phyloP scores from a whole-genome alignment of 441 rosid species.

The Dalechampia spathulata region DNA sequence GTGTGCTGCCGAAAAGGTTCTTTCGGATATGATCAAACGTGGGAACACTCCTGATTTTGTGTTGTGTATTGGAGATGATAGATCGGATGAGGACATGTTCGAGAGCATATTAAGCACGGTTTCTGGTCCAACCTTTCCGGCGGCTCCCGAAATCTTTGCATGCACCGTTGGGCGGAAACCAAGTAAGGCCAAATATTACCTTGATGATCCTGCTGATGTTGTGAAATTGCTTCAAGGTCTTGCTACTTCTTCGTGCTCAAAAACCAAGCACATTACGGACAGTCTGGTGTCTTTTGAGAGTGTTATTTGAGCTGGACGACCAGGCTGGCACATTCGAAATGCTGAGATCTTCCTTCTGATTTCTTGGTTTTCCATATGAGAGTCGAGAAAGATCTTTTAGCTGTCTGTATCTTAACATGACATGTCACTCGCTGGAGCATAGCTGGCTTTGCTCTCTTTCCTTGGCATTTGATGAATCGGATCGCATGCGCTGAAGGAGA shows the following conservation, averaged over 20 bases:
- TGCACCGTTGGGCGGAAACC: constrained; percentile 52
- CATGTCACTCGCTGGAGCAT: too few relatives aligned
- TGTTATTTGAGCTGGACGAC: constrained; percentile 17
- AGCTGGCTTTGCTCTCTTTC: too few relatives aligned
- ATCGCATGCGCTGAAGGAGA: too few relatives aligned
- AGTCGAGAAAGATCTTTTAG: neutral
- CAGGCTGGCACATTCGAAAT: neutral
- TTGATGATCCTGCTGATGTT: constrained; percentile 35
- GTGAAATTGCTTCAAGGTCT: constrained; percentile 47
- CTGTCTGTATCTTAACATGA: neutral
- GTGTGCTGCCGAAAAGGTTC: constrained; percentile 34
- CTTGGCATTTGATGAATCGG: too few relatives aligned
- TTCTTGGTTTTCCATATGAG: neutral
- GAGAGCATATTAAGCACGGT: constrained; percentile 35
- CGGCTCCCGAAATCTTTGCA: constrained; percentile 37
- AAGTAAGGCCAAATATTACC: constrained; percentile 56
- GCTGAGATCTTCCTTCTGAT: neutral
- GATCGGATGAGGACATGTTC: constrained; percentile 61
- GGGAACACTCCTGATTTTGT: constrained; percentile 43
- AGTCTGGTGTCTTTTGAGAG: constrained; percentile 38
- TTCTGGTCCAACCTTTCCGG: constrained; percentile 23
- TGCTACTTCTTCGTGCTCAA: constrained; percentile 25
- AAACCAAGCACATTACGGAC: constrained; percentile 18
- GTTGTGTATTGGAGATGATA: constrained; percentile 49
- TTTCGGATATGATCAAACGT: constrained; percentile 22